Base-by-base conservation (phyloP, 768 basidiomycete genomes). In the Hygrocybe punicea region DNA sequence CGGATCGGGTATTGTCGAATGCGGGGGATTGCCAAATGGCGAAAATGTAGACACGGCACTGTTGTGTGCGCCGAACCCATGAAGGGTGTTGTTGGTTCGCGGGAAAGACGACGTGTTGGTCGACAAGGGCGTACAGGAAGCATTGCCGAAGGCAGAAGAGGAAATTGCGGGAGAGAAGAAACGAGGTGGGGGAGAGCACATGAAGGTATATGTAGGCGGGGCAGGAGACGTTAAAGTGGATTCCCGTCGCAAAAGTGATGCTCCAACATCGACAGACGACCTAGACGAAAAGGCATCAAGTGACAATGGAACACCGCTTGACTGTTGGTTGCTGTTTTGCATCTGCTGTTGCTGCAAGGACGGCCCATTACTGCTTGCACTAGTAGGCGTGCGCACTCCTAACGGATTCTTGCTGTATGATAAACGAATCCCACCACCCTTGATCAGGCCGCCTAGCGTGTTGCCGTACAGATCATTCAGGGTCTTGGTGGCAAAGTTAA, bases 391-490 rank as follows among this genome's bases (percentile, higher is more conserved):
- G 48, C 90, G 86, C 51, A 92, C 89, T 46, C 95, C 95, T n/a
- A 98, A 81, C 6, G 95, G 94, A 69, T 98, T 97, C 82, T 97
- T 98, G 74, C 93, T 96, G 73, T 96, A 99, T 6, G 94, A 97
- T 54, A 99, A 75, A 39, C 97, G 86, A 59, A 99, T 98, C n/a
- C 93, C 91, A 40, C 87, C 89, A 58, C 93, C 91, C 74, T 97
- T 98, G 69, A 99, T 89, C 24, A 95, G 75, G 7, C 96, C 95
- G 58, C 85, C 84, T 40, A 99, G 78, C n/a, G 84, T 91, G 67
- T 94, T 82, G 23, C 97, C 97, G 56, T 97, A 93, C 59, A 98
- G 77, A 47, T 94, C 89, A 57, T 87, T 83, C 65, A 98, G 79
- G n/a, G 96, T 91, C 68, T 83, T 85, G 7, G 91, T 85, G 9